Evolutionary conservation across 2,329 filamentous ascomycete species (phyloP).

Genomic region (Exutisphaerella laricina): DNA sequence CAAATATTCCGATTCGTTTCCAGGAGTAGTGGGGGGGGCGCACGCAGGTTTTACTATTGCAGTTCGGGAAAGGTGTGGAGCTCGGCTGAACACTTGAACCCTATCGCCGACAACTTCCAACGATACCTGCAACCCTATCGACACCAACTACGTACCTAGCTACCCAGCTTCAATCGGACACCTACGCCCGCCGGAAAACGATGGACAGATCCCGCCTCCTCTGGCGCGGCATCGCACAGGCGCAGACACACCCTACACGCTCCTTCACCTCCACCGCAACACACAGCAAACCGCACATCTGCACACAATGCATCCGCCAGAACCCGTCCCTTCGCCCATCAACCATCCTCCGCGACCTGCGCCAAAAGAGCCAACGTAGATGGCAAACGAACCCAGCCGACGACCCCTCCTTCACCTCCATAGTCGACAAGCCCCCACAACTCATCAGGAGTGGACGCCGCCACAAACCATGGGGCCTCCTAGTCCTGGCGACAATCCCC

Average conservation of each 20-base stretch:
- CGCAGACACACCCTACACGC: constrained; percentile 48
- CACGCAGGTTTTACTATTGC: no score
- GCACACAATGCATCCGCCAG: constrained; percentile 35
- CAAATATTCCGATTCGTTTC: constrained; percentile 46
- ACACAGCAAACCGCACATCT: constrained; percentile 41
- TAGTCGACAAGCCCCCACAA: constrained; percentile 77
- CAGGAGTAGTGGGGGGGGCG: constrained; percentile 37
- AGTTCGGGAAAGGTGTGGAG: background rate
- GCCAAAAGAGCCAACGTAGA: constrained; percentile 35
- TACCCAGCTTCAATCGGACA: constrained; percentile 54
- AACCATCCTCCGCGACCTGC: constrained; percentile 27
- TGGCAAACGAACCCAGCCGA: constrained; percentile 56
- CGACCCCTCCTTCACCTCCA: constrained; percentile 72
- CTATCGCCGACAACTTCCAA: no score
- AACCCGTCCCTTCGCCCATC: constrained; percentile 40
- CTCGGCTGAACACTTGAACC: constrained; percentile 25
- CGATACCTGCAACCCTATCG: constrained; percentile 43
- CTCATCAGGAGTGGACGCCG: constrained; percentile 69
- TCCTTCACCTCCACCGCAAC: background rate
- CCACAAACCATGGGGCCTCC: constrained; percentile 52
- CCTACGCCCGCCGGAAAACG: background rate
- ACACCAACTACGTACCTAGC: constrained; percentile 52
- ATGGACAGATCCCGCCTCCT: constrained; percentile 21
- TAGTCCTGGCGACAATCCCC: constrained; percentile 62
- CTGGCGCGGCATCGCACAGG: constrained; percentile 12